Evolutionary conservation across 164 flowering plant genomes (phyloP), one percentile per base, ranked within the genome.

Genomic region (Vitis amurensis): DNA sequence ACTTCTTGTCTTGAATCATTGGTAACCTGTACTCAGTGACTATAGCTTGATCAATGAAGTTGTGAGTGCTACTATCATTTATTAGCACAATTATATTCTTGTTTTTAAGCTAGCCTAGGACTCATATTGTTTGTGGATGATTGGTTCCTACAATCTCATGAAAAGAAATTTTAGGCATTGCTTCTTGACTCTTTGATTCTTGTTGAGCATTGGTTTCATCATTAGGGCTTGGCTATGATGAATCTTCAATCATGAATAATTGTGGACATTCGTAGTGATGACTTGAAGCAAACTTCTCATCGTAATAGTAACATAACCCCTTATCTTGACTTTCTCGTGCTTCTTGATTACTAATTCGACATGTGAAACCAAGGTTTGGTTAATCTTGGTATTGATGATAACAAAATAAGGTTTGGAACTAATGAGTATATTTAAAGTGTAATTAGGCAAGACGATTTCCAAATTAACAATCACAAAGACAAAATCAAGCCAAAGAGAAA

Each of bases 41-140:
- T 10, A 64, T 16, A 3, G 64, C 14, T 15, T 76, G 63, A 31
- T 31, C 44, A 5, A 76, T 51, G 52, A 76, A 76, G 50, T 76
- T 72, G 63, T 72, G 76, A 23, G 79, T 71, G 23, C 69, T 71
- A 17, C 75, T 66, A 1, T 64, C 67, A 16, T 76, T 72, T 9
- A 76, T 66, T 6, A 66, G 10, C 9, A 66, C 29, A 11, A 0
- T 11, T 2, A 52, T 13, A 8, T 12, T 14, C 15, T n/a, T 19
- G 15, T 55, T 29, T 53, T 10, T n/a, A 0, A 55, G 55, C 3
- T 11, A 12, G 15, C 63, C 69, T 13, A 48, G 10, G 14, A 66
- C 11, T 19, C 69, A 11, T 49, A 50, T n/a, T 10, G 68, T 29
- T 9, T 53, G 50, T 6, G 68, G 68, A 9, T 50, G 9, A 13